These are phyloP conservation scores for Aspergillus fructus DNA, from an alignment of 2,329 filamentous ascomycete species.

Conservation along the genomic window DNA sequence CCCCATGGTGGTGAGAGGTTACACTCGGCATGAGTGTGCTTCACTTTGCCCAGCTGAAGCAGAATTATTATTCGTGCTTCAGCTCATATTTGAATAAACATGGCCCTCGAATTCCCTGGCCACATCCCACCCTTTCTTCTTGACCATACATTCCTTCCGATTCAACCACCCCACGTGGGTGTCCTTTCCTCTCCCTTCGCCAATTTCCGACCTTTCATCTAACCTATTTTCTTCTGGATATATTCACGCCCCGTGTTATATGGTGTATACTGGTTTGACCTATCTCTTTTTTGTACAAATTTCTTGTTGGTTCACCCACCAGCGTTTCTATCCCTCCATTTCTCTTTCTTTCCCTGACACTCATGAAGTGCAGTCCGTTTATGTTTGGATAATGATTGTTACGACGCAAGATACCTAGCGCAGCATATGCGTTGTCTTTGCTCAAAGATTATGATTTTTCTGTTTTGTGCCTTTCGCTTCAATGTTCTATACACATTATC, in stretches of 20 bases:
- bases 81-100: neutral
- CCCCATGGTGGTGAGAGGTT: neutral
- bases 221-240: conserved; percentile 9
- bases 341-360: neutral
- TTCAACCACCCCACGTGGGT: neutral
- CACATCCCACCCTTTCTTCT: neutral
- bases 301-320: conserved; percentile 3
- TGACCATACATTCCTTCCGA: neutral
- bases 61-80: neutral
- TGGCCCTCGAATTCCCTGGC: neutral
- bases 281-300: conserved; percentile 15
- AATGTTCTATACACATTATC: conserved; percentile 14
- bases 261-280: conserved; percentile 16
- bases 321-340: neutral
- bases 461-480: conserved; percentile 11
- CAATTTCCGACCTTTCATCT: conserved; percentile 6
- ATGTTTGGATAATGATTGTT: conserved; percentile 21
- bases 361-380: conserved; percentile 4
- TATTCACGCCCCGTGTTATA: conserved; percentile 7
- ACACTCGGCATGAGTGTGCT: neutral
- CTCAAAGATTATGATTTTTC: conserved; percentile 6
- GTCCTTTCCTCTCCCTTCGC: neutral
- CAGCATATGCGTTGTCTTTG: conserved; percentile 6
- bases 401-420: conserved; percentile 19
- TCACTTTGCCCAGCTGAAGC: neutral